Evolutionary conservation across 2,329 filamentous ascomycete genomes (phyloP).

Genomic region (Myrmaecium sp.): DNA sequence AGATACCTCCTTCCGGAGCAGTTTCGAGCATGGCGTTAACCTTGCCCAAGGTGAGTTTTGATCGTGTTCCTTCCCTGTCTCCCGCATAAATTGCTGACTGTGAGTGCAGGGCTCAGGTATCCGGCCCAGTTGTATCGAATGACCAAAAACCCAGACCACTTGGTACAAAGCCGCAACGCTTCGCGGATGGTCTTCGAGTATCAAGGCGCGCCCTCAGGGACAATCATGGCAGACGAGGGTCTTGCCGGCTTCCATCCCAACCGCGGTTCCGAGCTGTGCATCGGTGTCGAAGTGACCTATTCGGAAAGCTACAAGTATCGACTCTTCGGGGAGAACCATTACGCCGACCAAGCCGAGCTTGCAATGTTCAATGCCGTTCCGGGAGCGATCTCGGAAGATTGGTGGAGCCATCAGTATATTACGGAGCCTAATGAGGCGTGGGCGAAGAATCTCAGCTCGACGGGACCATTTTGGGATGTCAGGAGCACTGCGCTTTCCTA

Average conservation of each 20-base stretch:
- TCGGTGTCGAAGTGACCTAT: constrained; percentile 18
- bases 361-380: constrained; percentile 34
- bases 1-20: constrained; percentile 1
- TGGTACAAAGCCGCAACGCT: constrained; percentile 20
- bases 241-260: constrained; percentile 22
- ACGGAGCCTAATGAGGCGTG: constrained; percentile 27
- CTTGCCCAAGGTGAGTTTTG: constrained; percentile 23
- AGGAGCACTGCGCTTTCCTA: constrained; percentile 29
- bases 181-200: constrained; percentile 21
- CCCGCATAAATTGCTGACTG: too few species aligned
- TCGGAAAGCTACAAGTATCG: constrained; percentile 19
- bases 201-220: constrained; percentile 25
- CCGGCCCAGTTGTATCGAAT: constrained; percentile 25
- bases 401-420: constrained; percentile 37
- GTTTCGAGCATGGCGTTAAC: constrained; percentile 28
- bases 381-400: constrained; percentile 28
- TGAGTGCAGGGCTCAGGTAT: constrained; percentile 12
- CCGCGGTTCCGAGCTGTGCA: constrained; percentile 20
- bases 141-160: constrained; percentile 20
- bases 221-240: constrained; percentile 26
- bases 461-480: constrained; percentile 32
- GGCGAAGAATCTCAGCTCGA: constrained; percentile 6
- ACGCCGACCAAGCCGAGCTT: constrained; percentile 30
- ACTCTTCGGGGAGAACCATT: constrained; percentile 15
- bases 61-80: neutral